Base-by-base conservation (phyloP, 108 stramenopile species). In the Mediolabrus comicus region DNA sequence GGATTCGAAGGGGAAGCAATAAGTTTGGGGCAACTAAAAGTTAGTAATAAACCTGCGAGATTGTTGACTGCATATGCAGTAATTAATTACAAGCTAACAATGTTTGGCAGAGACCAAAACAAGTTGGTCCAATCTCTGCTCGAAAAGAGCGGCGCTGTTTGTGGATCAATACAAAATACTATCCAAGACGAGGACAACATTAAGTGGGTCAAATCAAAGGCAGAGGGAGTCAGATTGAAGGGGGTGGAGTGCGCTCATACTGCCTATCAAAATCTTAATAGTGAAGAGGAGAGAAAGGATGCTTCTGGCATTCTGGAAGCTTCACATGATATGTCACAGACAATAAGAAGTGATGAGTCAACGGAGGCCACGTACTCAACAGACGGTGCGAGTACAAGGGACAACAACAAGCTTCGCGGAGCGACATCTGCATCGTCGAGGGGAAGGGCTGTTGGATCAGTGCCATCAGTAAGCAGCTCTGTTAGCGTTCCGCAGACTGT, bases 401-500 rank as follows among this genome's bases (percentile, higher is more conserved):
- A 49, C 1, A 22, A 8, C 7, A 22, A 49, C 1, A 49, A 49
- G 46, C 17, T 22, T 49, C 46, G 46, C 9, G 17, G 46, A 8
- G 7, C 6, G 19, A 6, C n/a, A n/a, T n/a, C n/a, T n/a, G n/a
- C n/a, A n/a, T n/a, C 46, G 19, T 3, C 46, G 6, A 49, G 46
- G 46, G 46, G 22, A 22, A 49, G 10, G 6, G 46, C 46, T 7
- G 6, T 22, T 49, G 46, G 46, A n/a, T 22, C 46, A n/a, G 22
- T 49, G 2, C 17, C 46, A 49, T 22, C 46, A 7, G 19, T 22
- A 7, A 19, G 43, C 22, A 49, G 46, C 22, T 49, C 19, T 22
- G 14, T 22, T 49, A 7, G 22, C 46, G 22, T 8, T 0, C 19
- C 8, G 46, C 46, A 49, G 8, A 49, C 46, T 0, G 79, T 95